Evolutionary conservation across 208 protist genomes (phyloP).

Genomic region (Wallacemonas sp.): DNA sequence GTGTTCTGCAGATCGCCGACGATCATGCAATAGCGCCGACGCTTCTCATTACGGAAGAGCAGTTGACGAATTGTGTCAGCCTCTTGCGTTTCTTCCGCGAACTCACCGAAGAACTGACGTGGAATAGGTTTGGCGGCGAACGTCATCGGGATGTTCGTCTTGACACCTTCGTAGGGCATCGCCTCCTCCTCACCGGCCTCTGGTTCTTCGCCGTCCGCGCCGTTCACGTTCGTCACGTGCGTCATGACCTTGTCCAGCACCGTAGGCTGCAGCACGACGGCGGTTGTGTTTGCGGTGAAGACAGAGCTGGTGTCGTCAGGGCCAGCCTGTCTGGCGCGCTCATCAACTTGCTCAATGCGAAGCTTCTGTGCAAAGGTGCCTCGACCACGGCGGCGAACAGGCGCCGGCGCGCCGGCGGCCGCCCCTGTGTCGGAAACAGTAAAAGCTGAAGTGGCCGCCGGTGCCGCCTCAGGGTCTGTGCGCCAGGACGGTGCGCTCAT

Average conservation of each 20-base stretch:
- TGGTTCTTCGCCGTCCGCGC: slow-evolving; percentile 8
- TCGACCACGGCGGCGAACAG: slow-evolving; percentile 61
- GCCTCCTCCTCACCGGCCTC: slow-evolving; percentile 37
- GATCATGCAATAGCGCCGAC: slow-evolving; percentile 82
- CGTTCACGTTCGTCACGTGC: slow-evolving; percentile 4
- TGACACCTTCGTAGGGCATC: slow-evolving; percentile 37
- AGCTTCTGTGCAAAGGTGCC: slow-evolving; percentile 69
- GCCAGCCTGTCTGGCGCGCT: background rate
- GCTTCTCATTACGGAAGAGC: slow-evolving; percentile 82
- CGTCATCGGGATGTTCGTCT: slow-evolving; percentile 57
- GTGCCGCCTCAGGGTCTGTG: background rate
- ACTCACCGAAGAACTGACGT: slow-evolving; percentile 44
- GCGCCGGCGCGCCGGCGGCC: slow-evolving; percentile 17
- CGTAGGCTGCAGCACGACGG: slow-evolving; percentile 50
- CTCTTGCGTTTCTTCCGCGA: slow-evolving; percentile 31
- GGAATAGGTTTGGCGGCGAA: slow-evolving; percentile 30
- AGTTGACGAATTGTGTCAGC: slow-evolving; percentile 75
- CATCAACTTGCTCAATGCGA: slow-evolving; percentile 59
- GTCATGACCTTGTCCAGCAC: slow-evolving; percentile 23
- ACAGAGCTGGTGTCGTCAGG: slow-evolving; percentile 43
- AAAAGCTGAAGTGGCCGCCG: background rate
- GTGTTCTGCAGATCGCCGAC: slow-evolving; percentile 72
- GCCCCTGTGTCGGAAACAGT: slow-evolving; percentile 11
- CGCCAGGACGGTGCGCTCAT: too few species aligned
- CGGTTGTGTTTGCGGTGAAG: slow-evolving; percentile 46